phyloP scores from a whole-genome alignment of 495 filamentous ascomycete genomes.

The Cryomyces minteri region DNA sequence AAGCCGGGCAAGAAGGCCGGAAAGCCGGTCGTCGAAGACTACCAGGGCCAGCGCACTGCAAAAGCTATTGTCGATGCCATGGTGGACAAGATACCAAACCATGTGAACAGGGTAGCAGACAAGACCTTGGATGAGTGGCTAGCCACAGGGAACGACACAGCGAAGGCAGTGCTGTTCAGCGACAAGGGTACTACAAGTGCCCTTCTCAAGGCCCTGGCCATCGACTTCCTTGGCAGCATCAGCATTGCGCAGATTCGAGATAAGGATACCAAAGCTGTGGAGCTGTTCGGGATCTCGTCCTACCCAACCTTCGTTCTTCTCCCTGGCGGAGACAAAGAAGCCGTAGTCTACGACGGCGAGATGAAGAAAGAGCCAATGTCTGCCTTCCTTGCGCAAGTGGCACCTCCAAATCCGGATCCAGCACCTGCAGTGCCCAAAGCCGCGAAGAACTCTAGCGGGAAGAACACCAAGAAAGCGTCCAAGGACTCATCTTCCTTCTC shows the following conservation, averaged over 20 bases:
- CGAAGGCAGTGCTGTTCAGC: conserved; percentile 86
- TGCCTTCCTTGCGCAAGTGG: conserved; percentile 64
- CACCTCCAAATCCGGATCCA: conserved; percentile 54
- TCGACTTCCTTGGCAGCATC: conserved; percentile 77
- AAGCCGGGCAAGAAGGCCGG: conserved; percentile 66
- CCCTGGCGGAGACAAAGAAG: conserved; percentile 49
- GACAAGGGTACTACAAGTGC: conserved; percentile 81
- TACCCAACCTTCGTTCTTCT: conserved; percentile 72
- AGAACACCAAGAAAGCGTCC: conserved; percentile 26
- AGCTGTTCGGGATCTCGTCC: conserved; percentile 54
- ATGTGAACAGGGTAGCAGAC: conserved; percentile 66
- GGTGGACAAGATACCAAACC: conserved; percentile 73
- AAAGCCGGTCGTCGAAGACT: conserved; percentile 80
- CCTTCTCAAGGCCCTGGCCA: conserved; percentile 65
- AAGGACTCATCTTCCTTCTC: conserved; percentile 29
- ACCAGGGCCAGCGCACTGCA: conserved; percentile 63
- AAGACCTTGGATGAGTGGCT: conserved; percentile 66
- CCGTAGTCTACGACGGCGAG: conserved; percentile 62
- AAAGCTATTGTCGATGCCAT: conserved; percentile 81
- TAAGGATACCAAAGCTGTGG: conserved; percentile 54
- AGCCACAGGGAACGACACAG: conserved; percentile 45
- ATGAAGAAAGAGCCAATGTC: conserved; percentile 72
- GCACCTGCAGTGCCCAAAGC: conserved; percentile 27
- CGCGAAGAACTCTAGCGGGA: conserved; percentile 20
- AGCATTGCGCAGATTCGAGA: conserved; percentile 69